phyloP scores from a whole-genome alignment of 1,284 basidiomycete genomes.

The Ganoderma sinense region DNA sequence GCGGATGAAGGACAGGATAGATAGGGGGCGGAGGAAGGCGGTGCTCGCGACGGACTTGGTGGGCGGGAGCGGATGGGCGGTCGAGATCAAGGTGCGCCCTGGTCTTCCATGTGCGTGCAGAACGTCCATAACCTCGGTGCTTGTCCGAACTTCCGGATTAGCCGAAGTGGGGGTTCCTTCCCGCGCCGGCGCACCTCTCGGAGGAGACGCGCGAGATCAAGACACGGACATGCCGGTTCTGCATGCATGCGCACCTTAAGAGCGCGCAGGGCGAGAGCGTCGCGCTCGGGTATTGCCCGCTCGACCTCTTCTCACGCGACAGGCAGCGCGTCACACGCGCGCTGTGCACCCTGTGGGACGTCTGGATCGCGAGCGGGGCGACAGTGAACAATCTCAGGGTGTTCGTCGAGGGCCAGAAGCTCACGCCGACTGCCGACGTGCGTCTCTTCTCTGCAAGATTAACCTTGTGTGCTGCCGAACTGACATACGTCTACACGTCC shows the following conservation, averaged over 20 bases:
- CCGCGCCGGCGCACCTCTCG: slow-evolving; percentile 66
- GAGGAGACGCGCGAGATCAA: slow-evolving; percentile 66
- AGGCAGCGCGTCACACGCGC: slow-evolving; percentile 65
- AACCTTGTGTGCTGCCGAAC: slow-evolving; percentile 1
- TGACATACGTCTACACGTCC: not conserved
- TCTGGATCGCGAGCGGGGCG: slow-evolving; percentile 72
- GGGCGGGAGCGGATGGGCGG: slow-evolving; percentile 64
- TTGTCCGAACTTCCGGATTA: slow-evolving; percentile 40
- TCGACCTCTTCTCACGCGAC: slow-evolving; percentile 86
- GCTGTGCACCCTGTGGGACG: slow-evolving; percentile 73
- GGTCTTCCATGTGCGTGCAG: not conserved
- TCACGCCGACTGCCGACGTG: slow-evolving; percentile 67
- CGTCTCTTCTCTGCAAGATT: slow-evolving; percentile 31
- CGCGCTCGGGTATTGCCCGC: slow-evolving; percentile 78
- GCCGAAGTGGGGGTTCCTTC: slow-evolving; percentile 97
- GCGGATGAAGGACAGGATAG: slow-evolving; percentile 62
- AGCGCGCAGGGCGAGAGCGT: slow-evolving; percentile 47
- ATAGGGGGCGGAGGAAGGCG: slow-evolving; percentile 59
- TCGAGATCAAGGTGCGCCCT: slow-evolving; percentile 85
- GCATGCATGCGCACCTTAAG: slow-evolving; percentile 81
- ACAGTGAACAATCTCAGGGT: slow-evolving; percentile 83
- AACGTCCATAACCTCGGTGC: not conserved
- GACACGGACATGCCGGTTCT: slow-evolving; percentile 81
- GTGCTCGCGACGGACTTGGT: slow-evolving; percentile 82
- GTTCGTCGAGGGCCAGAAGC: slow-evolving; percentile 69